A percentile compares a stretch with the other conserved stretches of the same genome.
These are phyloP conservation scores for Ricinus communis DNA, from an alignment of 345 rosid genomes.

Conservation along the genomic window DNA sequence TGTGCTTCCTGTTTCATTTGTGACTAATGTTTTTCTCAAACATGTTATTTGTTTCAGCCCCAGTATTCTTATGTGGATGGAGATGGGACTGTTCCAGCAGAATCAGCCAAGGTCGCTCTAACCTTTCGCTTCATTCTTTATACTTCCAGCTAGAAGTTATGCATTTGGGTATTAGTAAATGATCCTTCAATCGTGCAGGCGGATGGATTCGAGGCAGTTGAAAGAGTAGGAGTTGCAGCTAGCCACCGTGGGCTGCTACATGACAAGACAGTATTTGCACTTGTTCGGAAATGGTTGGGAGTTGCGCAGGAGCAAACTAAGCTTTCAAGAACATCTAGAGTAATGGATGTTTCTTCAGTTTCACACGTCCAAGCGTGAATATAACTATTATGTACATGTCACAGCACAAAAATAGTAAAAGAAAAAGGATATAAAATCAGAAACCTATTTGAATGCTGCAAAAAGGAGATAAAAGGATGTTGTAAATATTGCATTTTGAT, in stretches of 20 bases:
- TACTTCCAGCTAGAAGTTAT: background rate
- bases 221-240: slow-evolving; percentile 62
- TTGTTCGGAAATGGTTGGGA: slow-evolving; percentile 68
- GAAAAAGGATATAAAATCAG: background rate
- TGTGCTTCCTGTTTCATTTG: background rate
- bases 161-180: background rate
- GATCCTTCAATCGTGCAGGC: slow-evolving; percentile 41
- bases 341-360: slow-evolving; percentile 49
- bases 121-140: slow-evolving; percentile 14
- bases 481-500: slow-evolving; percentile 6
- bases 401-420: background rate
- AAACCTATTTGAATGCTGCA: background rate
- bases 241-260: slow-evolving; percentile 62
- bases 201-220: slow-evolving; percentile 58
- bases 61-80: slow-evolving; percentile 78
- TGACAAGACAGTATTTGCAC: slow-evolving; percentile 51
- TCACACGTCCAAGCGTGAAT: background rate
- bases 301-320: slow-evolving; percentile 39
- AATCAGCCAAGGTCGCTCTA: slow-evolving; percentile 65
- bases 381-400: background rate
- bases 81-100: slow-evolving; percentile 91
- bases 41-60: slow-evolving; percentile 47
- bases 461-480: too few species aligned
- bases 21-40: background rate
- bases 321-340: slow-evolving; percentile 42